phyloP scores from a whole-genome alignment of 345 rosid species.

The Euphorbia lathyris region DNA sequence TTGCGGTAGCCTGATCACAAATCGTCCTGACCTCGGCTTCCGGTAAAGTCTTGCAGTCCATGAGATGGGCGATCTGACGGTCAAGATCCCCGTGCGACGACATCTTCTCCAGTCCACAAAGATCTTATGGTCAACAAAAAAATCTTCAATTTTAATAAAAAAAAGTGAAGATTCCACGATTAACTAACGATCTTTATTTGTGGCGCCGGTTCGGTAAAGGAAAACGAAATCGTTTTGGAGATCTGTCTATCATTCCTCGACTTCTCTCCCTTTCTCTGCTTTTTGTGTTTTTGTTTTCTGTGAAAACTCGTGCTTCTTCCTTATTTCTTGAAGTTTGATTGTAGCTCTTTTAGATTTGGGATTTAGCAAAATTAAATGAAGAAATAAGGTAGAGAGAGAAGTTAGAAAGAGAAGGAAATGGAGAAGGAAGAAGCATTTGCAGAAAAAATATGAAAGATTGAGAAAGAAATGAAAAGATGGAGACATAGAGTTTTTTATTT shows the following conservation, averaged over 20 bases:
- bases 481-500: no score
- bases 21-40: constrained; percentile 89
- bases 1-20: constrained; percentile 94
- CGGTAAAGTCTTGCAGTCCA: constrained; percentile 91
- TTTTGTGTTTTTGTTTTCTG: not conserved
- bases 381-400: no score
- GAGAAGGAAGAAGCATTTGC: no score
- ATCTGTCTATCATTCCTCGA: constrained; percentile 34
- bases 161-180: not conserved
- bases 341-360: no score
- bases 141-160: not conserved
- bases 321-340: no score
- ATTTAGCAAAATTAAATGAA: no score
- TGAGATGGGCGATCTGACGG: constrained; percentile 95
- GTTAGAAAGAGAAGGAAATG: no score
- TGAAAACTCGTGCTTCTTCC: no score
- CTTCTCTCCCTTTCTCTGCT: constrained; percentile 3
- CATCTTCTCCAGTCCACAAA: constrained; percentile 39
- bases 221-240: constrained; percentile 24
- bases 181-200: constrained; percentile 7
- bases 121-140: not conserved
- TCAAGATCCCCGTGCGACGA: constrained; percentile 94
- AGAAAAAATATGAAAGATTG: no score
- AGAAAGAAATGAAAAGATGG: no score
- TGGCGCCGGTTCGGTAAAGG: constrained; percentile 6